Base-by-base conservation (phyloP, 345 rosid species). In the Pistacia vera region DNA sequence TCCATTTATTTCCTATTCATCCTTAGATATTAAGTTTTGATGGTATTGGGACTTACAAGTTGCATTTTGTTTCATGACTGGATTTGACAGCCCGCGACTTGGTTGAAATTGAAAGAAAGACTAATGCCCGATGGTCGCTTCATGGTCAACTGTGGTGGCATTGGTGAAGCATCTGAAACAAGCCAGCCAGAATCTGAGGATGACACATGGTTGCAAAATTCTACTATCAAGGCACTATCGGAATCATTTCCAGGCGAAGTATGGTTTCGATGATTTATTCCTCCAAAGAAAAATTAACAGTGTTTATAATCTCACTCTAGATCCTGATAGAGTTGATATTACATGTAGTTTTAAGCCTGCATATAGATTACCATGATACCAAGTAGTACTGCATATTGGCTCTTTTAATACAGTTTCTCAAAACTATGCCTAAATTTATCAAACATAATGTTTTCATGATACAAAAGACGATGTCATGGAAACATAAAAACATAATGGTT, bases 121-220 rank as follows among this genome's bases (percentile, higher is more conserved):
- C 73, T 95, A 82, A 85, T 90, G 85, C 90, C 92, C 33, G 68
- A 84, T 18, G 97, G 97, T 36, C 92, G 95, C 14, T 64, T 93
- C 4, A 93, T 95, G 94, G 95, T 90, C 80, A 93, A 93, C 51
- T 93, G 97, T 79, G 97, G 92, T 35, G 97, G 97, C 58, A 80
- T 86, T 51, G 74, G 82, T 58, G 71, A 63, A 70, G 83, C 75
- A 58, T 25, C 82, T 18, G 83, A 73, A 20, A 81, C 75, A 78
- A 54, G 63, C 0, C 57, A 10, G 7, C 56, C 72, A 48, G 49
- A 65, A 73, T 75, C 84, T 61, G 70, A 48, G 72, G 86, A 83
- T 78, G 78, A 77, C 13, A 72, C 46, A 0, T 87, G 94, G 93
- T 77, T 66, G 70, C 71, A 81, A 71, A 90, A 93, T 84, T 75